Evolutionary conservation across 139 green algal genomes (phyloP).

Genomic region (Picocystis salinarum): DNA sequence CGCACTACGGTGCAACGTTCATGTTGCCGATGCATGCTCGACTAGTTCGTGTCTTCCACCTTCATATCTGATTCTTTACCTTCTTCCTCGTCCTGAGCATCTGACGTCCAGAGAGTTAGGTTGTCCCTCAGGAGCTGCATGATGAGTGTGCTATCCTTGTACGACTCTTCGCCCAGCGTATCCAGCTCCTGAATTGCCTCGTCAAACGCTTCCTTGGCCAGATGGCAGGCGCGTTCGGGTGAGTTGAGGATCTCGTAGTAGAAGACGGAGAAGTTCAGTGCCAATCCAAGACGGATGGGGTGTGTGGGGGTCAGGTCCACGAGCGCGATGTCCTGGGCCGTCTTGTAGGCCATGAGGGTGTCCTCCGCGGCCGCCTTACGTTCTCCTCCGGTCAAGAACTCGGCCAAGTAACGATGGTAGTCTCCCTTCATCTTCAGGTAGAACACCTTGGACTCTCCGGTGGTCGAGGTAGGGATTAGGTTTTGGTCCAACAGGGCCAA

Average conservation of each 20-base stretch:
- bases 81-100: constrained; percentile 67
- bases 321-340: constrained; percentile 88
- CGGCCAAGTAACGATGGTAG: constrained; percentile 92
- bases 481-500: constrained; percentile 83
- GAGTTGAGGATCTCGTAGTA: constrained; percentile 99
- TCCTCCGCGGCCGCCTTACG: constrained; percentile 85
- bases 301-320: constrained; percentile 86
- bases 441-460: constrained; percentile 93
- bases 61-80: constrained; percentile 4
- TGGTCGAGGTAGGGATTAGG: constrained; percentile 79
- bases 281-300: constrained; percentile 90
- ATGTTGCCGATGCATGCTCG: too few species aligned
- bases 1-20: too few species aligned
- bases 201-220: constrained; percentile 97
- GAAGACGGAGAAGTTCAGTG: constrained; percentile 98
- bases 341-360: constrained; percentile 90
- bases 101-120: constrained; percentile 93
- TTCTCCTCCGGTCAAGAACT: constrained; percentile 85
- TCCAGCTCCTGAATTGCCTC: constrained; percentile 96
- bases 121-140: constrained; percentile 99
- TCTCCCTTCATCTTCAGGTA: constrained; percentile 95
- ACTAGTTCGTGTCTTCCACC: constrained; percentile 2
- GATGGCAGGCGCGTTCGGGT: constrained; percentile 81
- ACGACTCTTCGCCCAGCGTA: constrained; percentile 89
- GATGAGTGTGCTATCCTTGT: constrained; percentile 98